Base-by-base conservation (phyloP, 2,329 filamentous ascomycete species). In the Neofusicoccum umdonicola region DNA sequence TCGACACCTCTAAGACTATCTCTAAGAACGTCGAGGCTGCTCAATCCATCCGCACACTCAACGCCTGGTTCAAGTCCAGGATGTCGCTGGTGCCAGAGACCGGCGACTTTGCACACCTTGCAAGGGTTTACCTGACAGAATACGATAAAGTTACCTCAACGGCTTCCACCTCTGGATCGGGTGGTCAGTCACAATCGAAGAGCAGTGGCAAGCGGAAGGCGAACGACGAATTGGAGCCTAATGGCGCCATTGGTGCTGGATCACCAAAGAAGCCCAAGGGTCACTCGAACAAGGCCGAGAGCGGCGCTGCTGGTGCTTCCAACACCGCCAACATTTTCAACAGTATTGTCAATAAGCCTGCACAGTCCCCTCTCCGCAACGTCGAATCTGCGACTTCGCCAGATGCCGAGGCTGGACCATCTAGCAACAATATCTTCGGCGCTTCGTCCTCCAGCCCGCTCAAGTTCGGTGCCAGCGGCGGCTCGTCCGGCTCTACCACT, bases 311-410 rank as follows among this genome's bases (percentile, higher is more conserved):
- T 9, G 47, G 63, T 31, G 56, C 56, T 47, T 65, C 63, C 11
- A 48, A 52, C 22, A 65, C 63, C 4, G 56, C 63, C 9, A 65
- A 65, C 27, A 52, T 65, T 12, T 65, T 65, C 54, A 65, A 48
- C 56, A 61, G 54, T 39, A 51, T 61, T 17, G 54, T 44, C 45
- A 65, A 61, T 37, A 65, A 65, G 45, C 42, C 63, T 6, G 39
- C 63, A 2, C 62, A 64, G 31, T 57, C 62, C 31, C 48, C 61
- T 6, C 61, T 47, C 7, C 41, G 44, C 27, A 45, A 52, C 22
- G 39, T 45, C 17, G 52, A 64, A 34, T 48, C 51, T 19, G 35
- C 62, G 15, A 41, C 51, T 11, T 42, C 62, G 51, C 41, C 61
- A 22, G 41, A 45, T 27, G 27, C 50, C 31, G 61, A 56, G 19